These are phyloP conservation scores for Paraphoma chrysanthemicola DNA, from an alignment of 2,329 filamentous ascomycete genomes.

Conservation along the genomic window DNA sequence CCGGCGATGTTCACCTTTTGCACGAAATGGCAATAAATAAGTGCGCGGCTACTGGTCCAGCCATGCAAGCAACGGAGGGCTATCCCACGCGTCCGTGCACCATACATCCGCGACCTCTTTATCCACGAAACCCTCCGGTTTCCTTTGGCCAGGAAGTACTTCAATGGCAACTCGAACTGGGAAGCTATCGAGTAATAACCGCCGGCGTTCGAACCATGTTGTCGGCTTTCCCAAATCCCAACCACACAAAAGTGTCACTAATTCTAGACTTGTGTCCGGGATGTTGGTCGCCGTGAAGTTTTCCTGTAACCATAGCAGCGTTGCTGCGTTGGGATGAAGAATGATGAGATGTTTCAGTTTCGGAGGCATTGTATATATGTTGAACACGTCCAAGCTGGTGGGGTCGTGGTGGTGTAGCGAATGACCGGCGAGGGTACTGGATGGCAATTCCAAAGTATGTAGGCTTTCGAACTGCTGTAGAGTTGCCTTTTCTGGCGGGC, in stretches of 20 bases:
- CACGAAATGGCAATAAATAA: no score
- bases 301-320: neutral
- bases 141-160: no score
- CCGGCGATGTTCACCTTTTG: no score
- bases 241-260: neutral
- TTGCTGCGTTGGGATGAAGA: neutral
- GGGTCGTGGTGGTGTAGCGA: neutral
- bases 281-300: neutral
- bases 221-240: neutral
- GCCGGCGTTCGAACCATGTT: neutral
- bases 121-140: no score
- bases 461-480: no score
- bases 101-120: no score
- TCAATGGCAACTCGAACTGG: neutral
- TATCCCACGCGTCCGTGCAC: no score
- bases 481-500: no score
- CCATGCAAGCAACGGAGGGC: no score
- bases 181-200: neutral
- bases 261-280: neutral
- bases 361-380: no score
- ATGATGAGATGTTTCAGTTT: neutral
- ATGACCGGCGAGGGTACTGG: neutral
- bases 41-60: no score
- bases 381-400: neutral
- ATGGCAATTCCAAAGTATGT: no score